phyloP scores from a whole-genome alignment of 2,329 filamentous ascomycete genomes.

The Leptosphaerulina australis region DNA sequence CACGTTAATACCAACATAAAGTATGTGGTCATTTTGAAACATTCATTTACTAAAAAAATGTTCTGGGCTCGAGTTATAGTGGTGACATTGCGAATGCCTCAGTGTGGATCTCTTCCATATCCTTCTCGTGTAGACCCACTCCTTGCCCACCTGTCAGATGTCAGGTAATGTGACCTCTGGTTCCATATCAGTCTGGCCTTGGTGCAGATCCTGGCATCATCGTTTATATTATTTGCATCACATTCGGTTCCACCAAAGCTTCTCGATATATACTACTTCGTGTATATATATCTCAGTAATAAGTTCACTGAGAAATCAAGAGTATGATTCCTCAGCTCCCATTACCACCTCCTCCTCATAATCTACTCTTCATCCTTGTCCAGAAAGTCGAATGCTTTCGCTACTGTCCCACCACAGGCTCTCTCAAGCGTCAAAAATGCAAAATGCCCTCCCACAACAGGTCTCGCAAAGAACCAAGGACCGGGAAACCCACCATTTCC shows the following conservation, averaged over 20 bases:
- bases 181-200: too few species aligned
- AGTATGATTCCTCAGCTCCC: too few species aligned
- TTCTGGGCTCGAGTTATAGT: too few species aligned
- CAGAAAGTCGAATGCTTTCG: not conserved
- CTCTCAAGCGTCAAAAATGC: slow-evolving; percentile 81
- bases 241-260: too few species aligned
- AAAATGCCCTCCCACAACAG: slow-evolving; percentile 86
- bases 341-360: not conserved
- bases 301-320: too few species aligned
- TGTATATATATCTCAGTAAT: too few species aligned
- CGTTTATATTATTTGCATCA: too few species aligned
- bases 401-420: slow-evolving; percentile 68
- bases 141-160: not conserved
- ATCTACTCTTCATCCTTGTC: not conserved
- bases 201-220: too few species aligned
- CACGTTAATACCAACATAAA: slow-evolving; percentile 16
- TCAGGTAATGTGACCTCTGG: not conserved
- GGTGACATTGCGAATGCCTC: too few species aligned
- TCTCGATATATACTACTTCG: too few species aligned
- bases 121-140: too few species aligned
- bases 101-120: too few species aligned
- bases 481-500: slow-evolving; percentile 76
- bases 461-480: slow-evolving; percentile 77
- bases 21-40: not conserved
- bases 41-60: not conserved